Percentiles rank a stretch among this genome's conserved stretches.
phyloP scores from a whole-genome alignment of 495 filamentous ascomycete species.

The Aspergillus panamensis region DNA sequence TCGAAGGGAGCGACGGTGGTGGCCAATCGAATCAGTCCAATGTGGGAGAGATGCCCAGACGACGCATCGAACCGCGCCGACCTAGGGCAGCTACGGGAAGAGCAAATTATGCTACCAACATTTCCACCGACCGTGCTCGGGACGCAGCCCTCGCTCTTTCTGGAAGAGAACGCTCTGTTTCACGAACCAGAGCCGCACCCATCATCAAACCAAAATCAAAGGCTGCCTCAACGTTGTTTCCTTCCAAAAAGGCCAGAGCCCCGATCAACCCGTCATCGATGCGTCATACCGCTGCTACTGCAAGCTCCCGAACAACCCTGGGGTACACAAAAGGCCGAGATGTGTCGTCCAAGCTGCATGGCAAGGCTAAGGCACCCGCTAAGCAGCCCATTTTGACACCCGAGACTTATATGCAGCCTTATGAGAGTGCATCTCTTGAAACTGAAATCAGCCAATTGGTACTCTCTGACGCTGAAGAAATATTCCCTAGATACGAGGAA shows the following conservation, averaged over 20 bases:
- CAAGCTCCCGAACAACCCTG: slow-evolving; percentile 70
- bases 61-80: slow-evolving; percentile 21
- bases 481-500: slow-evolving; percentile 35
- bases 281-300: slow-evolving; percentile 58
- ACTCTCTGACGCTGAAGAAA: slow-evolving; percentile 21
- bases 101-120: slow-evolving; percentile 24
- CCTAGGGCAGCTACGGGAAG: slow-evolving; percentile 30
- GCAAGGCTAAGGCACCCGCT: slow-evolving; percentile 19
- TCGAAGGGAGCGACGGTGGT: slow-evolving; percentile 33
- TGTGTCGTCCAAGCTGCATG: slow-evolving; percentile 49
- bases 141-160: slow-evolving; percentile 56
- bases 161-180: slow-evolving; percentile 31
- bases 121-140: slow-evolving; percentile 48
- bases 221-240: slow-evolving; percentile 33
- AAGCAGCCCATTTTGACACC: slow-evolving; percentile 34
- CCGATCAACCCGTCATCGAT: slow-evolving; percentile 51
- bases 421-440: slow-evolving; percentile 39
- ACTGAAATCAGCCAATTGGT: slow-evolving; percentile 35
- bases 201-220: slow-evolving; percentile 41
- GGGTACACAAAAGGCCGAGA: slow-evolving; percentile 76
- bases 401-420: slow-evolving; percentile 43
- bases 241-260: slow-evolving; percentile 39
- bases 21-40: slow-evolving; percentile 20
- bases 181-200: slow-evolving; percentile 34
- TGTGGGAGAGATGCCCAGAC: slow-evolving; percentile 20